Base-by-base conservation (phyloP, 768 basidiomycete species). In the Trametes gibbosa region DNA sequence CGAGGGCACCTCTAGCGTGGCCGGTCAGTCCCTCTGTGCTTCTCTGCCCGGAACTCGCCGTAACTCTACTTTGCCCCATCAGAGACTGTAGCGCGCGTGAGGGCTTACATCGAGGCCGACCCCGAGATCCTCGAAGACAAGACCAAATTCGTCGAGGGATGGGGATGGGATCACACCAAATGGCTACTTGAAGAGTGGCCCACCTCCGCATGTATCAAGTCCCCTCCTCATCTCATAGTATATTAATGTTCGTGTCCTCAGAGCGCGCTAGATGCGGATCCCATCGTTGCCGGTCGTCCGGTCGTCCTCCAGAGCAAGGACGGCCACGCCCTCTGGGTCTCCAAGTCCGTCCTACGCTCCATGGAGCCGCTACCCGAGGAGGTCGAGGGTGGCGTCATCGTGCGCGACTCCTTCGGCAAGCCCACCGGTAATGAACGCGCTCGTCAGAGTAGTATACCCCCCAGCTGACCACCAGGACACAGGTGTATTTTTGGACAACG, bases 91-190 rank as follows among this genome's bases (percentile, higher is more conserved):
- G 75, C 75, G 1, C 80, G 84, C 45, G 80, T 92, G 37, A 79
- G 80, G 51, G 68, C 80, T 21, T 88, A 83, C 70, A 84, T 93
- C 53, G 70, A 83, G 12, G 70, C 77, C 9, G 79, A 84, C 60
- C 80, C 80, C 0, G 84, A 86, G 41, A 71, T 87, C n/a, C 70
- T 75, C 21, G 73, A 75, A 19, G 81, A 92, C 68, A 79, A 74
- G 14, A 76, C 81, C 21, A 81, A 78, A 63, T 85, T 85, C 70
- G 80, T 96, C 16, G 81, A 85, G 54, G 92, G 92, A 2, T 84
- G 89, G 69, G 95, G 94, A 1, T 96, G 95, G 93, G 91, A 96
- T 70, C 95, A 96, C 72, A 95, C 92, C 1, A 73, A 79, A 53
- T 90, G 89, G 89, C 75, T 80, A 8, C 69, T 69, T 19, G 71